phyloP scores from a whole-genome alignment of 2,329 filamentous ascomycete genomes.

The Parastagonospora nodorum region DNA sequence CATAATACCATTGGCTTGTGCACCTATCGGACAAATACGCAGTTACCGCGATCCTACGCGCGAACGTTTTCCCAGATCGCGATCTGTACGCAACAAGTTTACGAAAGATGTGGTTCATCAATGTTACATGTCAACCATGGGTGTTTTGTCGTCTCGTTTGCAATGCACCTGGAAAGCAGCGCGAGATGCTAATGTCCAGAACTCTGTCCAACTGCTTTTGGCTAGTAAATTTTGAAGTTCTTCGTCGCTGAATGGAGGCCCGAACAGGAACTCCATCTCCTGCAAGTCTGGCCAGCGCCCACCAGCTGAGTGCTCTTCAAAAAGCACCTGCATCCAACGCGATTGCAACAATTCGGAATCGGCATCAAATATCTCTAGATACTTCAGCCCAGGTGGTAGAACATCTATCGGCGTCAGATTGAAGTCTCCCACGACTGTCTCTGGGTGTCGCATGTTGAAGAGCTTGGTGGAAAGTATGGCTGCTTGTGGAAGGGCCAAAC shows the following conservation, averaged over 20 bases:
- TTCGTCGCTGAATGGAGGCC: background rate
- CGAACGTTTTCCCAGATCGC: too few species aligned
- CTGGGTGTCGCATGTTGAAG: constrained; percentile 15
- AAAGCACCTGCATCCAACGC: constrained; percentile 10
- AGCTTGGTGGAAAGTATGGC: constrained; percentile 19
- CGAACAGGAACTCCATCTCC: constrained; percentile 10
- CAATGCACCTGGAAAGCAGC: background rate
- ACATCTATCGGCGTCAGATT: constrained; percentile 8
- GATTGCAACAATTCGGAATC: constrained; percentile 7
- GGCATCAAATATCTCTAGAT: constrained; percentile 17
- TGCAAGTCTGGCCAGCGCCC: constrained; percentile 5
- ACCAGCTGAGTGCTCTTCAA: constrained; percentile 3
- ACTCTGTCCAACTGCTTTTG: background rate
- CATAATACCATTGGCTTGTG: too few species aligned
- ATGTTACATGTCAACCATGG: background rate
- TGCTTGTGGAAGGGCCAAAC: constrained; percentile 14
- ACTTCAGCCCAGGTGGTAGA: constrained; percentile 6
- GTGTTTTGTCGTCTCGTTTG: constrained; percentile 2
- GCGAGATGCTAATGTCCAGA: background rate
- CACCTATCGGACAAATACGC: too few species aligned
- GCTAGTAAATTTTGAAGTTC: background rate
- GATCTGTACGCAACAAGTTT: too few species aligned
- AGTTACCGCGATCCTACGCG: too few species aligned
- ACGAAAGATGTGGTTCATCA: too few species aligned
- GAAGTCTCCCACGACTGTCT: constrained; percentile 10